phyloP scores from a whole-genome alignment of 176 grass and related monocot genomes.

The Triticum aestivum region IWGSC_CS_RefSeq_v2.1 NC_057806.1:467842173-467842672 shows the following conservation, averaged over 20 bases:
- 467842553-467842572: slow-evolving; percentile 36
- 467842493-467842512: not conserved
- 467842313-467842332: too few relatives aligned
- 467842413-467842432: not conserved
- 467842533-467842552: slow-evolving; percentile 49
- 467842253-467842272: too few relatives aligned
- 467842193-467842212: not conserved
- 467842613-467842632: slow-evolving; percentile 1
- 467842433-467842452: not conserved
- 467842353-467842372: too few relatives aligned
- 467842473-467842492: slow-evolving; percentile 16
- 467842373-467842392: not conserved
- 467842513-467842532: slow-evolving; percentile 23
- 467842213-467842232: not conserved
- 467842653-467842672: not conserved
- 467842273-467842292: too few relatives aligned
- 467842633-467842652: not conserved
- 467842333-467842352: too few relatives aligned
- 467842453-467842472: not conserved
- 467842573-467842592: not conserved
- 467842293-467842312: too few relatives aligned
- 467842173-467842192: not conserved
- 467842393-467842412: too few relatives aligned
- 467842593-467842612: slow-evolving; percentile 29
- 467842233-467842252: not conserved